Conservation (phyloP, 345 rosid genomes). For the Eucalyptus shirleyi region DNA sequence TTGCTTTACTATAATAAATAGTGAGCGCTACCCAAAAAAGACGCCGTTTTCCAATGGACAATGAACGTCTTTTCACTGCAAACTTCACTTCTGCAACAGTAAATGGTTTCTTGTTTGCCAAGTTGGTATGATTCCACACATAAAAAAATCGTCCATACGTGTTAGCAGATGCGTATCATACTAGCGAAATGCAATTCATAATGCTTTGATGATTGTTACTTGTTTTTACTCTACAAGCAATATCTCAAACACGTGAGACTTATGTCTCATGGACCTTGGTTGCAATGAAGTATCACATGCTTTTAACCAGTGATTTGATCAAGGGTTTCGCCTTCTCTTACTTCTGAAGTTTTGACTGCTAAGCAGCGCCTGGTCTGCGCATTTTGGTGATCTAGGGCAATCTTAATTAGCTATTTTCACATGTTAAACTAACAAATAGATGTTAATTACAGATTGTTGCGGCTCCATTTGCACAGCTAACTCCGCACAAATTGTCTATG, state of each 20-base stretch:
- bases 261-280: background rate
- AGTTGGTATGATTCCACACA: background rate
- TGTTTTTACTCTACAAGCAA: background rate
- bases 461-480: background rate
- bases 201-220: background rate
- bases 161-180: background rate
- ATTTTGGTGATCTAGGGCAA: background rate
- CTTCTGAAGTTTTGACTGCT: background rate
- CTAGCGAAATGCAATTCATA: background rate
- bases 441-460: background rate
- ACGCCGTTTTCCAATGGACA: background rate
- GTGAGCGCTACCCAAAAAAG: background rate
- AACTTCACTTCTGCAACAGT: background rate
- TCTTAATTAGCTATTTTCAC: background rate
- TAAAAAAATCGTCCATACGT: background rate
- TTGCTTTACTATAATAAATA: background rate
- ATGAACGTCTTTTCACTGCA: background rate
- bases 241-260: background rate
- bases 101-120: background rate
- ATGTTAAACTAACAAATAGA: background rate
- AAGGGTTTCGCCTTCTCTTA: background rate
- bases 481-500: background rate
- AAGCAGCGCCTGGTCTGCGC: background rate
- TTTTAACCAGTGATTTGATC: background rate
- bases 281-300: background rate